Percentiles rank a stretch among this genome's conserved stretches.
Conservation (phyloP, 2,329 filamentous ascomycete genomes). For the Sarocladium kiliense region DNA sequence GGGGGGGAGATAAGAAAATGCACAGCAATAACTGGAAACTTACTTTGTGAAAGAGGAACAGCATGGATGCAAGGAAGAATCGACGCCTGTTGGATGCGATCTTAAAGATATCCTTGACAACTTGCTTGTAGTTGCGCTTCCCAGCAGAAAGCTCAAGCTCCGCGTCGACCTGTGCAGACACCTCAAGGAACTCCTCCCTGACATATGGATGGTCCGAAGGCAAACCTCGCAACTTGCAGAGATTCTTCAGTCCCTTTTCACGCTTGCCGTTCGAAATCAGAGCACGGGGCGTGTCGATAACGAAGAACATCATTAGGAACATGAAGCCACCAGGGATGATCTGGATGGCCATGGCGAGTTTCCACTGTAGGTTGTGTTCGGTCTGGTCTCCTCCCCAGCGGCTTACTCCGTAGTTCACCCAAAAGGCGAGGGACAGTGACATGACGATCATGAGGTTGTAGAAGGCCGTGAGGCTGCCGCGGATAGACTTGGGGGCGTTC, state of each 20-base stretch:
- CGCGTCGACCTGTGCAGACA: slow-evolving; percentile 12
- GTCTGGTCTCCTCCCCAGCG: background rate
- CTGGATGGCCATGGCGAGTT: slow-evolving; percentile 1
- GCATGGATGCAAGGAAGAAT: slow-evolving; percentile 25
- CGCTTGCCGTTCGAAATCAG: slow-evolving; percentile 30
- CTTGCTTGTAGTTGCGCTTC: slow-evolving; percentile 10
- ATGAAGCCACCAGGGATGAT: slow-evolving; percentile 1
- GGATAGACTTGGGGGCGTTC: background rate
- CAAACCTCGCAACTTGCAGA: slow-evolving; percentile 27
- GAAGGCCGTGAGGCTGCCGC: background rate
- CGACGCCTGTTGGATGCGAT: slow-evolving; percentile 22
- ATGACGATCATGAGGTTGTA: slow-evolving; percentile 4
- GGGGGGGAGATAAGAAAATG: too few relatives aligned
- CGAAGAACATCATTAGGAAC: slow-evolving; percentile 5
- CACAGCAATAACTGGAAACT: too few relatives aligned
- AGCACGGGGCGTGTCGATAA: slow-evolving; percentile 15
- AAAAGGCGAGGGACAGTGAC: background rate
- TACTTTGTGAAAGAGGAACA: slow-evolving; percentile 34
- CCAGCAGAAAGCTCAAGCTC: slow-evolving; percentile 15
- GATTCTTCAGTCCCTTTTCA: slow-evolving; percentile 27
- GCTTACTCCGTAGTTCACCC: background rate
- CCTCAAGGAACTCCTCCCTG: slow-evolving; percentile 14
- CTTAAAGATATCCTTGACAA: slow-evolving; percentile 15
- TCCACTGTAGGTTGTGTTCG: slow-evolving; percentile 3
- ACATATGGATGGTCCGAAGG: slow-evolving; percentile 14